Conservation (phyloP, 2,329 filamentous ascomycete genomes). For the Sporothrix pseudoabietina region DNA sequence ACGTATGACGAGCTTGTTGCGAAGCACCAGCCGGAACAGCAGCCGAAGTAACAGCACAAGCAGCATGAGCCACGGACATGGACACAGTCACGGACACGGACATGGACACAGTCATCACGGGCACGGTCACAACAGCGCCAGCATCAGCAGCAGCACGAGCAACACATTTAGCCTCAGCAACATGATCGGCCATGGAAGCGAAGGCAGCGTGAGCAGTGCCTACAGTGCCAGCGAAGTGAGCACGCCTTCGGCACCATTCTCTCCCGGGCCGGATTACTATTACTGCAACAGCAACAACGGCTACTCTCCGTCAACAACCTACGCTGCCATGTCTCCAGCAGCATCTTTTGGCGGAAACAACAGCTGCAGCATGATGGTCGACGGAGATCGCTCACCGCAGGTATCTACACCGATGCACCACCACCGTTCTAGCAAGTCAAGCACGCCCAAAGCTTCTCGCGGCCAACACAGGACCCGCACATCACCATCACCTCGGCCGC, state of each 20-base stretch:
- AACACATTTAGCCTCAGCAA: constrained; percentile 26
- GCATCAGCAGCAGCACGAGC: constrained; percentile 15
- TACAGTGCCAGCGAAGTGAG: constrained; percentile 24
- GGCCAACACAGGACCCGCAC: constrained; percentile 4
- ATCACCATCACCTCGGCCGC: constrained; percentile 10
- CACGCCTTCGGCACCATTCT: constrained; percentile 24
- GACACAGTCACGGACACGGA: background rate
- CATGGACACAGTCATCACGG: background rate
- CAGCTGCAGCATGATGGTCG: constrained; percentile 2
- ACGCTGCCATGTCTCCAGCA: constrained; percentile 12
- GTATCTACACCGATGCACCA: background rate
- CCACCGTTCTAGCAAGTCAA: background rate
- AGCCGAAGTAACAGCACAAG: constrained; percentile 15
- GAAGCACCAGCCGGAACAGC: constrained; percentile 4
- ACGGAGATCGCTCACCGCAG: constrained; percentile 3
- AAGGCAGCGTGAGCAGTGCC: constrained; percentile 19
- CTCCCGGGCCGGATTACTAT: constrained; percentile 22
- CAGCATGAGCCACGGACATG: background rate
- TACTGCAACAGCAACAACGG: constrained; percentile 26
- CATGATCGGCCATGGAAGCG: constrained; percentile 29
- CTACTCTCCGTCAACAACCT: constrained; percentile 16
- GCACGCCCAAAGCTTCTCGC: background rate
- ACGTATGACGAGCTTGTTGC: constrained; percentile 4
- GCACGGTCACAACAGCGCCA: background rate
- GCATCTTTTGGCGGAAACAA: background rate